Evolutionary conservation across 495 filamentous ascomycete species (phyloP).

Genomic region (Aspergillus heteromorphus): DNA sequence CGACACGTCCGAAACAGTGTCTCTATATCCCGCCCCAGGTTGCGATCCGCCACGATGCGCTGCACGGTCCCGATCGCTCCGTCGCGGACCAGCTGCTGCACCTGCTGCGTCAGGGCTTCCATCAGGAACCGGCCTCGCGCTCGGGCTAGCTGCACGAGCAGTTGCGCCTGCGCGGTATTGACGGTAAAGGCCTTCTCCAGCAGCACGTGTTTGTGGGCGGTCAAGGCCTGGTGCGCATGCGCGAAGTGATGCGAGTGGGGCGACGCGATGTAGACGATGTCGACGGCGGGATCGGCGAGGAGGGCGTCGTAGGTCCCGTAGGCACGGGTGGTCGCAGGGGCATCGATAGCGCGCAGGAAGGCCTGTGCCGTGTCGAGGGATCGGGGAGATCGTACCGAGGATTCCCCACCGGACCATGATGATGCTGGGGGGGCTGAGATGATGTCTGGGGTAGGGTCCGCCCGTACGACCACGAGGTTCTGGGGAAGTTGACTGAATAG

Average conservation of each 20-base stretch:
- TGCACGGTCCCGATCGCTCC: constrained; percentile 62
- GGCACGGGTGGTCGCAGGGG: constrained; percentile 25
- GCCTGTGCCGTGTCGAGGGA: constrained; percentile 57
- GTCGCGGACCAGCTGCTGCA: constrained; percentile 53
- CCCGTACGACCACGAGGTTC: no score
- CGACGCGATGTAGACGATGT: constrained; percentile 77
- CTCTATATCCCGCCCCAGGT: constrained; percentile 32
- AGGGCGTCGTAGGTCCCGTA: constrained; percentile 72
- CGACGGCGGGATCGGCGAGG: constrained; percentile 58
- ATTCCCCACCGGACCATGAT: constrained; percentile 8
- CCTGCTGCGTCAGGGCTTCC: constrained; percentile 68
- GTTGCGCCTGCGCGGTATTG: constrained; percentile 62
- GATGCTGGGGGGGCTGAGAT: no score
- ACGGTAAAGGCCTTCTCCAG: constrained; percentile 54
- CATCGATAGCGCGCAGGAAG: constrained; percentile 46
- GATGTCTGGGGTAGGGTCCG: no score
- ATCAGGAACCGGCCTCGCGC: constrained; percentile 73
- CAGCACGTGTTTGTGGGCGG: constrained; percentile 35
- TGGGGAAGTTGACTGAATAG: no score
- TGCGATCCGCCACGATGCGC: constrained; percentile 59
- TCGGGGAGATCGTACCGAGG: background rate
- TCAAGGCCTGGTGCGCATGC: constrained; percentile 33
- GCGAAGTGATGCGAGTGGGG: constrained; percentile 81
- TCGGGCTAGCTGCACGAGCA: constrained; percentile 58
- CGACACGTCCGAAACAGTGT: constrained; percentile 47